Evolutionary conservation across 2,329 filamentous ascomycete genomes (phyloP).

Genomic region (Diaporthe humulicola): DNA sequence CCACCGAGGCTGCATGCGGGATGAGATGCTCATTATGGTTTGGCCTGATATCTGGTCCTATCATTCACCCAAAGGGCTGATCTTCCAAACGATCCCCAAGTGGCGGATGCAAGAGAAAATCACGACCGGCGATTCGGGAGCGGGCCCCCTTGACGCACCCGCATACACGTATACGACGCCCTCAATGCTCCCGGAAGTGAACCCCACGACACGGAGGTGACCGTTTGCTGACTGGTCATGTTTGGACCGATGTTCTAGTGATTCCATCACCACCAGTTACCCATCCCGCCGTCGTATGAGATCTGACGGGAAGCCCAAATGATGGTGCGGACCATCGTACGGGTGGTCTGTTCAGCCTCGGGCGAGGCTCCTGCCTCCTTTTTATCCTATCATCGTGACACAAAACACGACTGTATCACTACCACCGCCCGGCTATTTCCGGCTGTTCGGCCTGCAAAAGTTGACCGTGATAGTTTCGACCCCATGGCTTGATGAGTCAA

Average conservation of each 20-base stretch:
- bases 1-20: conserved; percentile 16
- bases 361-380: background rate
- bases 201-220: conserved; percentile 4
- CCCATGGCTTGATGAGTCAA: conserved; percentile 6
- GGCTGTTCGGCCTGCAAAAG: background rate
- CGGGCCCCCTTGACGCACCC: background rate
- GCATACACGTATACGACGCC: background rate
- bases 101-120: conserved; percentile 20
- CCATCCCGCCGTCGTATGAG: conserved; percentile 19
- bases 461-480: background rate
- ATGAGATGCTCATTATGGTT: conserved; percentile 19
- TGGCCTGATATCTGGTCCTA: conserved; percentile 27
- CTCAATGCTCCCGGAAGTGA: conserved; percentile 10
- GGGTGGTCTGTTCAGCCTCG: background rate
- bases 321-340: background rate
- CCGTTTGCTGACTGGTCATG: conserved; percentile 7
- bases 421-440: background rate
- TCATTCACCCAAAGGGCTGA: background rate
- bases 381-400: background rate
- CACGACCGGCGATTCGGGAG: conserved; percentile 28
- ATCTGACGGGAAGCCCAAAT: background rate
- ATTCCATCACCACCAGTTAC: background rate
- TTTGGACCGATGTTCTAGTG: conserved; percentile 28
- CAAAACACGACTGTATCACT: background rate
- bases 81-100: conserved; percentile 21